Conservation (phyloP, 352 stramenopile genomes). For the Globisporangium cystogenes region DNA sequence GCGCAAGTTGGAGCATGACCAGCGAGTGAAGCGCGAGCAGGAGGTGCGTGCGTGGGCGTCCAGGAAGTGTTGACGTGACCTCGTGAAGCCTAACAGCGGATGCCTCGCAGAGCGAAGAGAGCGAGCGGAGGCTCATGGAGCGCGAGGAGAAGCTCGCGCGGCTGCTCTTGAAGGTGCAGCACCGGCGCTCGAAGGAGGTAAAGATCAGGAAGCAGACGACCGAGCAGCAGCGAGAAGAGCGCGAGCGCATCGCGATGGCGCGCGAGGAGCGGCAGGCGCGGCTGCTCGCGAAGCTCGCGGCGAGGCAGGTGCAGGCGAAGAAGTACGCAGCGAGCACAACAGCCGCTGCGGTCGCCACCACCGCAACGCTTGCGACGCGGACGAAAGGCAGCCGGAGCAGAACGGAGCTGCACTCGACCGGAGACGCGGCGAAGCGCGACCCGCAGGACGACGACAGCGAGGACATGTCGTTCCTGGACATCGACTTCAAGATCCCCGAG, state of each 20-base stretch:
- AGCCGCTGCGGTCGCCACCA: neutral
- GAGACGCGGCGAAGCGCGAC: neutral
- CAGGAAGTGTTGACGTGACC: neutral
- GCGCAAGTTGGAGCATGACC: constrained; percentile 29
- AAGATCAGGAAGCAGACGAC: constrained; percentile 33
- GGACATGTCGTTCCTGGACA: constrained; percentile 42
- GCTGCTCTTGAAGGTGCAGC: constrained; percentile 47
- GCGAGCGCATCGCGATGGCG: constrained; percentile 56
- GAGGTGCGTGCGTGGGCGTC: constrained; percentile 26
- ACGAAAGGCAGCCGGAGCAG: constrained; percentile 8
- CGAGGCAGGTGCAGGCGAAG: constrained; percentile 10
- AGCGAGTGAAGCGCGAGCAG: constrained; percentile 22
- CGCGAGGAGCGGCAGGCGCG: constrained; percentile 62
- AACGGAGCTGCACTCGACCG: neutral
- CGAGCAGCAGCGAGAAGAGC: constrained; percentile 62
- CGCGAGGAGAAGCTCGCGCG: constrained; percentile 60
- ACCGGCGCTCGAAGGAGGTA: constrained; percentile 40
- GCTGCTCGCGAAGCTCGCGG: constrained; percentile 39
- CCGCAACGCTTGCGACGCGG: neutral
- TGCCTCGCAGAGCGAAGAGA: constrained; percentile 36
- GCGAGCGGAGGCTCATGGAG: constrained; percentile 61
- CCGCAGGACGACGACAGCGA: constrained; percentile 22
- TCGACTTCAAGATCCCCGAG: constrained; percentile 33
- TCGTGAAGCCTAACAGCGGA: neutral
- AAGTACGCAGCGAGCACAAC: neutral